Conservation (phyloP, 768 basidiomycete genomes). For the Tulasnella sp. region DNA sequence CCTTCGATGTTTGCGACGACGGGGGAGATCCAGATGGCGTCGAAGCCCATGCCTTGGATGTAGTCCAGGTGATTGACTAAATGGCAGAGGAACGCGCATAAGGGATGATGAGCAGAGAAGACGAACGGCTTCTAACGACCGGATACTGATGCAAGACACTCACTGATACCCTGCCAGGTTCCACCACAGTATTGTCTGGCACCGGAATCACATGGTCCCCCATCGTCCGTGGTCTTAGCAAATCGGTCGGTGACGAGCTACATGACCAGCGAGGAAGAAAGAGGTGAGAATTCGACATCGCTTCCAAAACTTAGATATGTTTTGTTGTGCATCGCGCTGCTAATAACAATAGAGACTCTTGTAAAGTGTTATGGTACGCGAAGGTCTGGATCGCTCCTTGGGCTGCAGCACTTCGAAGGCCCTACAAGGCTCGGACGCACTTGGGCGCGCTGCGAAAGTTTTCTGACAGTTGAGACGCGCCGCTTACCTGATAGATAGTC, state of each 20-base stretch:
- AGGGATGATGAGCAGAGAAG: background rate
- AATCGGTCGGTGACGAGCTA: slow-evolving; percentile 1
- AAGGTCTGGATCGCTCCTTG: no score
- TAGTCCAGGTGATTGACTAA: slow-evolving; percentile 11
- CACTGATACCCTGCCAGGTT: slow-evolving; percentile 15
- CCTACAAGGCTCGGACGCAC: no score
- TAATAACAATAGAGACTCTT: no score
- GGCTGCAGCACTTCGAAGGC: no score
- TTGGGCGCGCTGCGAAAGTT: no score
- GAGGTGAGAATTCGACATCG: no score
- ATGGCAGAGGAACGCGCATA: background rate
- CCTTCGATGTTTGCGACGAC: slow-evolving; percentile 64
- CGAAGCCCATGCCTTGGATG: slow-evolving; percentile 12
- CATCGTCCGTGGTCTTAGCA: slow-evolving; percentile 1
- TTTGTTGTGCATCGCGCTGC: no score
- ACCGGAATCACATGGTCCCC: slow-evolving; percentile 3
- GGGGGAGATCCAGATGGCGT: slow-evolving; percentile 34
- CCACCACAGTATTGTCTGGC: slow-evolving; percentile 6
- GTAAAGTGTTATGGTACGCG: no score
- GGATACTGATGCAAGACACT: no score
- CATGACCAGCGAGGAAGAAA: background rate
- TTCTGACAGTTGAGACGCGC: no score
- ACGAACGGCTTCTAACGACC: no score
- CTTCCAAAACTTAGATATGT: no score
- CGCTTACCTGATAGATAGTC: slow-evolving; percentile 9